Evolutionary conservation across 2,329 filamentous ascomycete genomes (phyloP).

Genomic region (Seiridium cupressi): DNA sequence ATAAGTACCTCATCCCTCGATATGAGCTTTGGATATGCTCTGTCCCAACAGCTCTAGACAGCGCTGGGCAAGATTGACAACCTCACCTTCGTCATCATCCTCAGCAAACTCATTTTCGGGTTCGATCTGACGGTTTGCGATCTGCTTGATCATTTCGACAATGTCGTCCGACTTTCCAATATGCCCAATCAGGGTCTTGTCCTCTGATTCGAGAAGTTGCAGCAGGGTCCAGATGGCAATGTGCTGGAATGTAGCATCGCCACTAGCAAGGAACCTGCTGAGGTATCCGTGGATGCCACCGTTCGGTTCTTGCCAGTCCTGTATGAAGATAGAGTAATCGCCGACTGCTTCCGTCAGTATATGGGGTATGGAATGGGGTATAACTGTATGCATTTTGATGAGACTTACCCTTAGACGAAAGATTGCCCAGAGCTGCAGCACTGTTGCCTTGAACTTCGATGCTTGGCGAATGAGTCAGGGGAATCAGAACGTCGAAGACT

Average conservation of each 20-base stretch:
- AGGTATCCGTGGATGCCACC: slow-evolving; percentile 96
- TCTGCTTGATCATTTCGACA: slow-evolving; percentile 85
- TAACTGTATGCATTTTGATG: neutral
- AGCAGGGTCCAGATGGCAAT: slow-evolving; percentile 98
- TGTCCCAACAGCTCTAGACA: slow-evolving; percentile 85
- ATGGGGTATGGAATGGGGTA: neutral
- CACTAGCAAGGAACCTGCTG: slow-evolving; percentile 86
- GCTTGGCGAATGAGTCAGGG: slow-evolving; percentile 89
- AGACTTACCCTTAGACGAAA: slow-evolving; percentile 87
- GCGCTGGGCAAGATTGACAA: slow-evolving; percentile 84
- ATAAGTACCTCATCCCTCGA: slow-evolving; percentile 62
- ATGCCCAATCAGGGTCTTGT: slow-evolving; percentile 80
- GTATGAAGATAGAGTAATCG: slow-evolving; percentile 93
- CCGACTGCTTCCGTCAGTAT: slow-evolving; percentile 61
- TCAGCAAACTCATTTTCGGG: slow-evolving; percentile 76
- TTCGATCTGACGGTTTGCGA: slow-evolving; percentile 85
- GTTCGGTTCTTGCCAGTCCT: slow-evolving; percentile 88
- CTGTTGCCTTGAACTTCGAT: slow-evolving; percentile 99
- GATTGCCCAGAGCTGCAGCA: slow-evolving; percentile 88
- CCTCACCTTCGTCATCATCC: slow-evolving; percentile 89
- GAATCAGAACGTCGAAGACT: slow-evolving; percentile 95
- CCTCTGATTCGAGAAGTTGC: slow-evolving; percentile 92
- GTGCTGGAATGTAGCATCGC: slow-evolving; percentile 96
- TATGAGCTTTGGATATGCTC: slow-evolving; percentile 72
- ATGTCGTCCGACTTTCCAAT: slow-evolving; percentile 91